phyloP scores from a whole-genome alignment of 2,329 filamentous ascomycete genomes.

The Monilinia polystroma region DNA sequence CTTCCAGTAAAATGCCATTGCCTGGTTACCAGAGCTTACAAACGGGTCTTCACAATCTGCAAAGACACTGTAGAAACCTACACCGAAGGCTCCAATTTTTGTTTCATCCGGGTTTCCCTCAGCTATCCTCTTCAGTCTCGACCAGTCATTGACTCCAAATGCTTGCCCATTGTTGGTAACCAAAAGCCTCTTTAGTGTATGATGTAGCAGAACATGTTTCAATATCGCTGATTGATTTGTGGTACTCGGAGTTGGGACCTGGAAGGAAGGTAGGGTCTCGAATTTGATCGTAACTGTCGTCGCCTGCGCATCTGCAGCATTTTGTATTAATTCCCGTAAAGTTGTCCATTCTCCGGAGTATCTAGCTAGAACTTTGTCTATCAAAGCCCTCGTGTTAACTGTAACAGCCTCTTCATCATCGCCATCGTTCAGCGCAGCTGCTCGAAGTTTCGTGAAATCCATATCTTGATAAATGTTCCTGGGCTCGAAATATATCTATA shows the following conservation, averaged over 20 bases:
- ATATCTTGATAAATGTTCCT: constrained; percentile 45
- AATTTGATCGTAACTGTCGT: constrained; percentile 87
- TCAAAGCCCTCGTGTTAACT: constrained; percentile 92
- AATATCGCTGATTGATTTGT: constrained; percentile 69
- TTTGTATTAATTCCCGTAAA: constrained; percentile 91
- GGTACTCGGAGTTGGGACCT: constrained; percentile 63
- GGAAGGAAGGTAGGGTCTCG: constrained; percentile 82
- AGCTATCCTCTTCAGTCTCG: constrained; percentile 90
- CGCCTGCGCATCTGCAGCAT: constrained; percentile 95
- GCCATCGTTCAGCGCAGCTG: constrained; percentile 80
- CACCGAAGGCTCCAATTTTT: constrained; percentile 97
- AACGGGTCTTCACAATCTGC: constrained; percentile 98
- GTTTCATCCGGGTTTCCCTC: constrained; percentile 98
- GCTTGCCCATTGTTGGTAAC: constrained; percentile 90
- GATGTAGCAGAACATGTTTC: constrained; percentile 79
- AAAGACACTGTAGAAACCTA: constrained; percentile 98
- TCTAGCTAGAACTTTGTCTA: constrained; percentile 94
- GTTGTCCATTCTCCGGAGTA: constrained; percentile 95
- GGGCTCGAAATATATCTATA: background rate
- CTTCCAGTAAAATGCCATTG: constrained; percentile 99
- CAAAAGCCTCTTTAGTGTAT: constrained; percentile 82
- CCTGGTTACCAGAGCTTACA: constrained; percentile 85
- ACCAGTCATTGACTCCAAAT: constrained; percentile 91
- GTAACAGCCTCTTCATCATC: constrained; percentile 96
- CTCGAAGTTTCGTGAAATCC: constrained; percentile 76